phyloP scores from a whole-genome alignment of 768 basidiomycete species.

The Myochromella boudieri region DNA sequence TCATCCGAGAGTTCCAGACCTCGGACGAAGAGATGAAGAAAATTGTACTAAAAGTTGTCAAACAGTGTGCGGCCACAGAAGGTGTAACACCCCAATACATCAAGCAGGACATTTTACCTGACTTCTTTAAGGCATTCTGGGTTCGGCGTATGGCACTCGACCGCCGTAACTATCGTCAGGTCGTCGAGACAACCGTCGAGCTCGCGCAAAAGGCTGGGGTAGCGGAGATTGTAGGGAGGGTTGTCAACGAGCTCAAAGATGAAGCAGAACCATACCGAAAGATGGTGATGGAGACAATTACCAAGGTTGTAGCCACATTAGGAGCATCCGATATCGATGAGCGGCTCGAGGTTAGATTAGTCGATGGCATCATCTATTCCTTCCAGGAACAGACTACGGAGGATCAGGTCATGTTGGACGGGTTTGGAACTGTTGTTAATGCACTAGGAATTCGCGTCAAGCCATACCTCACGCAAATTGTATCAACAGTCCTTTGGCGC shows the following conservation, averaged over 20 bases:
- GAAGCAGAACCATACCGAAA: slow-evolving; percentile 91
- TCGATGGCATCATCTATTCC: slow-evolving; percentile 98
- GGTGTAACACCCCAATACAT: slow-evolving; percentile 96
- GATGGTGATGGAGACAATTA: slow-evolving; percentile 99
- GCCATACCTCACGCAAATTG: slow-evolving; percentile 97
- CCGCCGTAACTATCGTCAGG: slow-evolving; percentile 95
- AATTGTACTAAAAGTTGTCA: slow-evolving; percentile 98
- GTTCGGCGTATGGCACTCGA: slow-evolving; percentile 97
- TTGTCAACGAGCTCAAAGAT: slow-evolving; percentile 90
- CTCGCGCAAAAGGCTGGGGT: slow-evolving; percentile 92
- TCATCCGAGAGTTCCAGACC: slow-evolving; percentile 98
- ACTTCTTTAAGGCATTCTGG: slow-evolving; percentile 99
- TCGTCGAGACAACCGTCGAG: slow-evolving; percentile 99
- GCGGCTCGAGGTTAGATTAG: slow-evolving; percentile 87
- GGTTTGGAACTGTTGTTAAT: slow-evolving; percentile 96
- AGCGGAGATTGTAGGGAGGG: slow-evolving; percentile 88
- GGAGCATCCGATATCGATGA: slow-evolving; percentile 99
- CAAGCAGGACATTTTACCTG: slow-evolving; percentile 95
- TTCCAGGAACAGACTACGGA: slow-evolving; percentile 99
- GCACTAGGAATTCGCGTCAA: slow-evolving; percentile 96
- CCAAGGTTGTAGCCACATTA: slow-evolving; percentile 88
- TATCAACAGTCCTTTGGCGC: slow-evolving; percentile 98
- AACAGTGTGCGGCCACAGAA: slow-evolving; percentile 98
- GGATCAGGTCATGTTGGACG: slow-evolving; percentile 98
- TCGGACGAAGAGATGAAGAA: slow-evolving; percentile 99